These are phyloP conservation scores for Wilhelminamyces savonicus DNA, from an alignment of 805 yeast genomes.

Conservation along the genomic window DNA sequence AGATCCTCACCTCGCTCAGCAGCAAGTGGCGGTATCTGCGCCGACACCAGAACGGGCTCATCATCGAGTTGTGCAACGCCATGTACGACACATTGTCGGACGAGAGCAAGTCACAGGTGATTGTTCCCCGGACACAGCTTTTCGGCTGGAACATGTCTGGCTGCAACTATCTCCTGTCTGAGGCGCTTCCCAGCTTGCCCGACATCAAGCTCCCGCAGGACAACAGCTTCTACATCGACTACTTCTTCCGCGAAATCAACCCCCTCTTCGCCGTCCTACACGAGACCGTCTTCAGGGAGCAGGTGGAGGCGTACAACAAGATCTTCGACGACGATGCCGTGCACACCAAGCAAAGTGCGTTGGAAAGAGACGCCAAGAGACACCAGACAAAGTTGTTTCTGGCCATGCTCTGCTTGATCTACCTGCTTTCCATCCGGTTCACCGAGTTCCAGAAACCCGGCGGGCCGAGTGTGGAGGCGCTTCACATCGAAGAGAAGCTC, in stretches of 20 bases:
- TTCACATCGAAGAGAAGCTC: slow-evolving; percentile 34
- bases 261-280: slow-evolving; percentile 49
- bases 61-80: slow-evolving; percentile 31
- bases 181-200: slow-evolving; percentile 28
- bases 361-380: slow-evolving; percentile 14
- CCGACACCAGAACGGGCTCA: slow-evolving; percentile 39
- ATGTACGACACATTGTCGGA: slow-evolving; percentile 26
- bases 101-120: slow-evolving; percentile 26
- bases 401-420: slow-evolving; percentile 44
- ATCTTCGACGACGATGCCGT: slow-evolving; percentile 5
- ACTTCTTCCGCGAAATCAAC: slow-evolving; percentile 44
- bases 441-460: slow-evolving; percentile 30
- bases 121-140: slow-evolving; percentile 50
- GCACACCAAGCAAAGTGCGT: slow-evolving; percentile 6
- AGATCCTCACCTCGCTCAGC: slow-evolving; percentile 17
- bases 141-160: slow-evolving; percentile 69
- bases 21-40: slow-evolving; percentile 44
- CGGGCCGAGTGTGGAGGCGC: slow-evolving; percentile 12
- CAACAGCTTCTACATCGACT: slow-evolving; percentile 20
- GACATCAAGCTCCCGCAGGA: slow-evolving; percentile 6
- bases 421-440: slow-evolving; percentile 47
- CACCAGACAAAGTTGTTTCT: slow-evolving; percentile 41
- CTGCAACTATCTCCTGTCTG: slow-evolving; percentile 37
- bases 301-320: slow-evolving; percentile 23
- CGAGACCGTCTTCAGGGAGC: slow-evolving; percentile 48